These are phyloP conservation scores for Exutisphaerella laricina DNA, from an alignment of 2,329 filamentous ascomycete genomes.

Conservation along the genomic window DNA sequence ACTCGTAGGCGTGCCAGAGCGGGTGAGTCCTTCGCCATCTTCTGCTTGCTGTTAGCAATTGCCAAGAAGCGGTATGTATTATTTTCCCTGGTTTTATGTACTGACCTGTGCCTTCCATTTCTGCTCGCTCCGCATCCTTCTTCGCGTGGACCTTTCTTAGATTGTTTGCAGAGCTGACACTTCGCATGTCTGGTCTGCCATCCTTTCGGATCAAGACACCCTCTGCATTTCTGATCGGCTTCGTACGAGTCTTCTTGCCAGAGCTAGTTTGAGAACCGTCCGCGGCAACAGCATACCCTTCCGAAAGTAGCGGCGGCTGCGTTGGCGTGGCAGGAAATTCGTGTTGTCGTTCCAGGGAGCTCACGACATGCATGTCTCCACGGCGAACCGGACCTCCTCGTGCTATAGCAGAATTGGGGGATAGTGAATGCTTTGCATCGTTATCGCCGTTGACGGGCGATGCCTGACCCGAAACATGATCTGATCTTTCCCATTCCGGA, in stretches of 20 bases:
- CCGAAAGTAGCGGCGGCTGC: conserved; percentile 13
- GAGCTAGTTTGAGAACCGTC: conserved; percentile 17
- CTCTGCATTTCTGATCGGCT: conserved; percentile 46
- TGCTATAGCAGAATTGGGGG: conserved; percentile 11
- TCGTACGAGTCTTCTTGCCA: conserved; percentile 46
- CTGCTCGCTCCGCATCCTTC: conserved; percentile 39
- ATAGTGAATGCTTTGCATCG: conserved; percentile 12
- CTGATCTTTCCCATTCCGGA: conserved; percentile 39
- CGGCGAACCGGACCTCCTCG: conserved; percentile 4
- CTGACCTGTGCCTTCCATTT: conserved; percentile 22
- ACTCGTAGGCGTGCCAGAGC: conserved; percentile 21
- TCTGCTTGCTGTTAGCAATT: conserved; percentile 1
- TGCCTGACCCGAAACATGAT: conserved; percentile 35
- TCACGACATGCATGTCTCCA: conserved; percentile 10
- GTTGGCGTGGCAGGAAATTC: conserved; percentile 25
- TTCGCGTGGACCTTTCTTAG: conserved; percentile 47
- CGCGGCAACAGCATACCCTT: conserved; percentile 10
- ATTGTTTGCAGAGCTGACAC: conserved; percentile 48
- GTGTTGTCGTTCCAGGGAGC: conserved; percentile 16
- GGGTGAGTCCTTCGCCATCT: conserved; percentile 18
- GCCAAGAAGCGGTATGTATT: too few species aligned
- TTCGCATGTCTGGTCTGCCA: conserved; percentile 47
- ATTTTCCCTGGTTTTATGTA: too few species aligned
- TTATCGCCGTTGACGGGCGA: conserved; percentile 34
- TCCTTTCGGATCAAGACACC: conserved; percentile 49